Conservation (phyloP, 2,329 filamentous ascomycete genomes). For the Cladosporium sp. region DNA sequence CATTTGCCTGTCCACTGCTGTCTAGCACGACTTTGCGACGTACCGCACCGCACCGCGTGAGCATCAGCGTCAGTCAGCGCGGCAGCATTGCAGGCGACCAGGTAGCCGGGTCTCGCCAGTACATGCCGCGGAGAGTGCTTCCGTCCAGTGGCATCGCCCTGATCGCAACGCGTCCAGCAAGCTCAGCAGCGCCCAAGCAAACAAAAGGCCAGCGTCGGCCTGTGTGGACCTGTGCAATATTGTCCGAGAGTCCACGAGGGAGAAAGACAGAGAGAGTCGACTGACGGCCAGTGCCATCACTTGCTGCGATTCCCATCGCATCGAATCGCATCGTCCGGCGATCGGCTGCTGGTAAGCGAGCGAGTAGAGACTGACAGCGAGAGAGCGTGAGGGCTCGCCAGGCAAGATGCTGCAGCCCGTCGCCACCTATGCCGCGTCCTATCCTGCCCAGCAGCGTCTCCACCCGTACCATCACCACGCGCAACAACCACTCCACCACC, state of each 20-base stretch:
- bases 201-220: constrained; percentile 12
- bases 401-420: constrained; percentile 25
- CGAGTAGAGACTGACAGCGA: constrained; percentile 1
- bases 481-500: constrained; percentile 13
- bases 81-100: constrained; percentile 6
- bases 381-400: neutral
- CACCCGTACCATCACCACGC: constrained; percentile 13
- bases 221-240: constrained; percentile 7
- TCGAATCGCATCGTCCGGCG: neutral
- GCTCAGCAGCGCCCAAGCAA: constrained; percentile 5
- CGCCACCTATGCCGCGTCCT: constrained; percentile 21
- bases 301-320: neutral
- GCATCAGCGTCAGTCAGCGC: constrained; percentile 8
- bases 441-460: constrained; percentile 13
- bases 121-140: constrained; percentile 1
- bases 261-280: neutral
- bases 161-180: constrained; percentile 2
- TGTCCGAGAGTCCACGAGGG: neutral
- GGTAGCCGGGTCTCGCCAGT: constrained; percentile 13
- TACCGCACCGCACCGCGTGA: constrained; percentile 11
- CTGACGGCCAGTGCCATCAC: neutral
- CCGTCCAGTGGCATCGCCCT: constrained; percentile 1
- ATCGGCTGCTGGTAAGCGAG: constrained; percentile 11
- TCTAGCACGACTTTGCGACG: constrained; percentile 14
- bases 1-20: constrained; percentile 23